A percentile compares a stretch with the other conserved stretches of the same genome.
phyloP scores from a whole-genome alignment of 1,284 basidiomycete species.

The Rhodofomes roseus region DNA sequence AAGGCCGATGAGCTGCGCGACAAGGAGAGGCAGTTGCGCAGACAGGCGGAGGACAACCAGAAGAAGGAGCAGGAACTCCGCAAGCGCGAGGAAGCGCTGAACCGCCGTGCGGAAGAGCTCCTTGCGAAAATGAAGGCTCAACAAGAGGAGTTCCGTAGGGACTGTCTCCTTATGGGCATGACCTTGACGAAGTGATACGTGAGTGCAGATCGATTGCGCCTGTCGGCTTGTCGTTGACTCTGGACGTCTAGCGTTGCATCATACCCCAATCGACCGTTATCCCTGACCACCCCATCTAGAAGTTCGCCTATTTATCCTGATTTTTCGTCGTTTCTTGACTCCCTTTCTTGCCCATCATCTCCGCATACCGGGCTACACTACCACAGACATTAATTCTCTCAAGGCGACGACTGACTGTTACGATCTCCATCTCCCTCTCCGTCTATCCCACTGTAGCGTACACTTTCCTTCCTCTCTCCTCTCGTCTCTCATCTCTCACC shows the following conservation, averaged over 20 bases:
- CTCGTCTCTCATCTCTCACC: neutral
- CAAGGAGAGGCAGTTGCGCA: slow-evolving; percentile 5
- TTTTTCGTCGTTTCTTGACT: neutral
- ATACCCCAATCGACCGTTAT: neutral
- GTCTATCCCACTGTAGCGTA: neutral
- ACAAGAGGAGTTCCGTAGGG: slow-evolving; percentile 5
- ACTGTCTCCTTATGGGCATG: slow-evolving; percentile 5
- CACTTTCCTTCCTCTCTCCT: neutral
- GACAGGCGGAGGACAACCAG: slow-evolving; percentile 1
- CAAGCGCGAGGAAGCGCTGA: slow-evolving; percentile 5
- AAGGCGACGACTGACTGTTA: neutral
- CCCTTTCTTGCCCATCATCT: neutral
- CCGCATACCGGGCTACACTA: neutral
- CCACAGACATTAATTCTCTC: neutral
- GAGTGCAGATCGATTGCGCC: neutral
- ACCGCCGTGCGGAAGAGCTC: slow-evolving; percentile 6
- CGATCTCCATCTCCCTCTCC: neutral
- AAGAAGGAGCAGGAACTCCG: slow-evolving; percentile 7
- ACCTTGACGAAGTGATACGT: neutral
- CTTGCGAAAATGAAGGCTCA: slow-evolving; percentile 1
- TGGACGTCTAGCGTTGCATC: neutral
- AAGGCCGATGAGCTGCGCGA: slow-evolving; percentile 7
- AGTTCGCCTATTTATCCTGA: neutral
- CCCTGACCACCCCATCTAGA: neutral
- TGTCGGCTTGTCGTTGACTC: neutral